These are phyloP conservation scores for Debaryomyces robertsiae DNA, from an alignment of 1,139 yeast genomes.

Conservation along the genomic window DNA sequence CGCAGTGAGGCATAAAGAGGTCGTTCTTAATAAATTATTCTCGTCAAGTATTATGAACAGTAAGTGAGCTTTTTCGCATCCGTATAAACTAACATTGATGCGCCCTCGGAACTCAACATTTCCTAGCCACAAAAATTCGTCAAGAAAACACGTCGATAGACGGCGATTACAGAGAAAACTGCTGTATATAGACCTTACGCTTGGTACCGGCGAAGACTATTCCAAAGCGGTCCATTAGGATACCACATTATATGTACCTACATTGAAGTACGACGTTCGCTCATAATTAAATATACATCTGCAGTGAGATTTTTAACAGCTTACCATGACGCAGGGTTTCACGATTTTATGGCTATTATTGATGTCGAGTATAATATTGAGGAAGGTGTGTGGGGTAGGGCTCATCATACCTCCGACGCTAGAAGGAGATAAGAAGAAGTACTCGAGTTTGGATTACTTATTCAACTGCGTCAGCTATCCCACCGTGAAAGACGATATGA, in stretches of 20 bases:
- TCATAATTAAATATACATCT: not conserved
- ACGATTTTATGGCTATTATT: conserved; percentile 1
- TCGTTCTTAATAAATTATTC: no score
- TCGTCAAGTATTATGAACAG: no score
- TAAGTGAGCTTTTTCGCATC: no score
- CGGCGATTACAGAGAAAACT: no score
- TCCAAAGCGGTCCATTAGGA: not conserved
- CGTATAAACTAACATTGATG: not conserved
- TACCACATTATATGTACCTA: not conserved
- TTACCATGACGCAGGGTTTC: conserved; percentile 1
- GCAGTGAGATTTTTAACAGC: not conserved
- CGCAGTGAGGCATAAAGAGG: no score
- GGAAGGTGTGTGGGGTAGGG: conserved; percentile 10
- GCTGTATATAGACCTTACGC: no score
- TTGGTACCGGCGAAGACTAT: not conserved
- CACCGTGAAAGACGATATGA: conserved; percentile 41
- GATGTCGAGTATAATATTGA: conserved; percentile 3
- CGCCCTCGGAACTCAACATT: conserved; percentile 1
- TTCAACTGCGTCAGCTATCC: conserved; percentile 42
- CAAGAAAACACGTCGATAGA: not conserved
- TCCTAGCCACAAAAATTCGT: not conserved
- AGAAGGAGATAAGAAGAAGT: conserved; percentile 28
- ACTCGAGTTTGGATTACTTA: conserved; percentile 32
- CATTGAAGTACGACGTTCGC: not conserved
- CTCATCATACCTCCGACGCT: conserved; percentile 12